Percentiles rank a stretch among this genome's conserved stretches.
phyloP scores from a whole-genome alignment of 2,329 filamentous ascomycete genomes.

The Plenodomus biglobosus region DNA sequence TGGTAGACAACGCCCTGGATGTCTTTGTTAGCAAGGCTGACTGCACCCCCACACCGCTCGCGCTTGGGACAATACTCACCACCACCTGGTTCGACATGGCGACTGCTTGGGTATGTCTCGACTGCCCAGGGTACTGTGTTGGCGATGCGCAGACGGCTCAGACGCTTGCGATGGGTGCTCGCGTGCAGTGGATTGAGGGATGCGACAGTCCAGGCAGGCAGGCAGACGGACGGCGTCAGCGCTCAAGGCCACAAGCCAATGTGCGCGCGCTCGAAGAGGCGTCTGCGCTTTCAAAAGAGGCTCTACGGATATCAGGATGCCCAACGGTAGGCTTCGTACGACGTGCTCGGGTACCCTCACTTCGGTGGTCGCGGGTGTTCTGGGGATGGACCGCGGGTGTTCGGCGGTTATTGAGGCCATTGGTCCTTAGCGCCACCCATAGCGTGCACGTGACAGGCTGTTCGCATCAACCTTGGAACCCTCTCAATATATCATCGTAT shows the following conservation, averaged over 20 bases:
- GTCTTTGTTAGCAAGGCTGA: constrained; percentile 35
- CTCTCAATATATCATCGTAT: background rate
- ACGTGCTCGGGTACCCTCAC: constrained; percentile 35
- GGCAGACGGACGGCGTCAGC: constrained; percentile 33
- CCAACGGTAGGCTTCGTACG: constrained; percentile 34
- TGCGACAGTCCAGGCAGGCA: constrained; percentile 23
- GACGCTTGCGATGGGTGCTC: constrained; percentile 23
- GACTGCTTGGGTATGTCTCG: constrained; percentile 16
- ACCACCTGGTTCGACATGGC: constrained; percentile 45
- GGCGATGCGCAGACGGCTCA: constrained; percentile 15
- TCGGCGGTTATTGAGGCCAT: constrained; percentile 15
- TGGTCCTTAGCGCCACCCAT: constrained; percentile 13
- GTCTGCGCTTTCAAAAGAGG: constrained; percentile 25
- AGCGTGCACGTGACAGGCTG: background rate
- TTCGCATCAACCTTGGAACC: background rate
- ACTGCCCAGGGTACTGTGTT: constrained; percentile 20
- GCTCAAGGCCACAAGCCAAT: constrained; percentile 31
- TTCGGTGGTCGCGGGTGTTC: constrained; percentile 36
- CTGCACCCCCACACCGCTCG: constrained; percentile 15
- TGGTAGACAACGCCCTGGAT: constrained; percentile 73
- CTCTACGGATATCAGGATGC: constrained; percentile 23
- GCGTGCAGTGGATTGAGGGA: constrained; percentile 20
- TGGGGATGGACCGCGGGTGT: constrained; percentile 22
- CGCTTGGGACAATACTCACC: constrained; percentile 36
- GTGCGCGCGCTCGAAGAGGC: constrained; percentile 27